Evolutionary conservation across 2,329 filamentous ascomycete species (phyloP).

Genomic region (Ilyonectria robusta): DNA sequence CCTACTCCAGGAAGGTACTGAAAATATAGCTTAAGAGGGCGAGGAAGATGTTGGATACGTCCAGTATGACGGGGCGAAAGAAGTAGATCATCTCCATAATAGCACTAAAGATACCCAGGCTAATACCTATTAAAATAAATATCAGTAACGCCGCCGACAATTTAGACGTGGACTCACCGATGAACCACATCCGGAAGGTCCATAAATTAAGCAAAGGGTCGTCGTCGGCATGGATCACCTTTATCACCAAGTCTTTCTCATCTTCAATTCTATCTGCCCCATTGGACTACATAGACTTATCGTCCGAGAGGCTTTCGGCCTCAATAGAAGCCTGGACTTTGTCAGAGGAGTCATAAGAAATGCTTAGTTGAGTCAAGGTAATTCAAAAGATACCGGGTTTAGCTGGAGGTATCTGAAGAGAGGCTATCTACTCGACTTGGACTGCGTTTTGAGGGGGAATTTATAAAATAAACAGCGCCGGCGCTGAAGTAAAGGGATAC

Average conservation of each 20-base stretch:
- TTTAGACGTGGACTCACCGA: conserved; percentile 34
- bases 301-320: too few relatives aligned
- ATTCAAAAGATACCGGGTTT: conserved; percentile 2
- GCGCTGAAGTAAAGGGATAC: too few relatives aligned
- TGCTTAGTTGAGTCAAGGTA: conserved; percentile 3
- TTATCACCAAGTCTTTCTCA: conserved; percentile 32
- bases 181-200: conserved; percentile 41
- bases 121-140: conserved; percentile 29
- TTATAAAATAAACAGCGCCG: too few relatives aligned
- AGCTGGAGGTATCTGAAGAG: not conserved
- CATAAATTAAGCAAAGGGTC: conserved; percentile 41
- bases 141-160: not conserved
- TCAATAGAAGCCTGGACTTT: conserved; percentile 4
- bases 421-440: too few relatives aligned
- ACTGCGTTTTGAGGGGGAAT: too few relatives aligned
- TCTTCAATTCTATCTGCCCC: conserved; percentile 23
- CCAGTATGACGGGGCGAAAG: conserved; percentile 43
- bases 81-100: conserved; percentile 44
- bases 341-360: conserved; percentile 1
- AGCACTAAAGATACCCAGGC: conserved; percentile 39
- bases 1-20: too few relatives aligned
- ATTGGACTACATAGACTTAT: too few relatives aligned
- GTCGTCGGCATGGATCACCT: conserved; percentile 46
- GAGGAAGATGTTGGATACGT: conserved; percentile 45
- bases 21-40: conserved; percentile 40